A percentile compares a stretch with the other conserved stretches of the same genome.
These are phyloP conservation scores for Crithidia acanthocephali DNA, from an alignment of 208 protist genomes.

Conservation along the genomic window DNA sequence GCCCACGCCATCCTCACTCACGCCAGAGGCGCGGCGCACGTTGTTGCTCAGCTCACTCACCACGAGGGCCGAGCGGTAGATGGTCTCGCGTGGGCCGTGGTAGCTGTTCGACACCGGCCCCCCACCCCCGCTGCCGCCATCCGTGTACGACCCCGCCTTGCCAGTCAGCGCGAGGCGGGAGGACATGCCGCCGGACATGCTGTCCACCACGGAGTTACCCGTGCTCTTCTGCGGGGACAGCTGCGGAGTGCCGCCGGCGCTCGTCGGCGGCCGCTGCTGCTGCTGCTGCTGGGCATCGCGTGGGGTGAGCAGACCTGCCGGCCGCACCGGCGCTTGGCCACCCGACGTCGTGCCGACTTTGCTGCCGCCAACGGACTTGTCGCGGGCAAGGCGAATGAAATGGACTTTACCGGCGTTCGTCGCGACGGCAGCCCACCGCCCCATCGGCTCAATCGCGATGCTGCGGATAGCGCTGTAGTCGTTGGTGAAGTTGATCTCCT, in stretches of 20 bases:
- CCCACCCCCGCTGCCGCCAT: slow-evolving; percentile 9
- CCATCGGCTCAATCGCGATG: slow-evolving; percentile 76
- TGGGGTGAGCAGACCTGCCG: slow-evolving; percentile 2
- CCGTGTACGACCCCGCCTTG: slow-evolving; percentile 3
- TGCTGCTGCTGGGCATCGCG: neutral
- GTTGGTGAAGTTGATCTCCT: slow-evolving; percentile 75
- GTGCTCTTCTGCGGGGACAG: slow-evolving; percentile 26
- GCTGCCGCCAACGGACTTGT: slow-evolving; percentile 36
- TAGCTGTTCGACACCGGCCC: slow-evolving; percentile 8
- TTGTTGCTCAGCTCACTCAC: slow-evolving; percentile 50
- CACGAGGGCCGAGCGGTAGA: slow-evolving; percentile 72
- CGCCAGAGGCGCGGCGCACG: slow-evolving; percentile 25
- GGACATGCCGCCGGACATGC: slow-evolving; percentile 5
- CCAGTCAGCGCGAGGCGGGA: slow-evolving; percentile 29
- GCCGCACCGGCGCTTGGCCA: neutral
- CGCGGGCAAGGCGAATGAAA: slow-evolving; percentile 68
- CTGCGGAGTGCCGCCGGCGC: slow-evolving; percentile 5
- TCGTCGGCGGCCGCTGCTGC: slow-evolving; percentile 1
- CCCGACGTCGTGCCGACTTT: slow-evolving; percentile 1
- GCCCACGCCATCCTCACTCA: slow-evolving; percentile 4
- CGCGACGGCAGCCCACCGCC: slow-evolving; percentile 73
- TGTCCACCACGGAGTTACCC: slow-evolving; percentile 2
- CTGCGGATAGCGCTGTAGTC: slow-evolving; percentile 88
- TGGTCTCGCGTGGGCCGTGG: slow-evolving; percentile 38
- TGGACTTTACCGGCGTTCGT: slow-evolving; percentile 86